Base-by-base conservation (phyloP, 495 filamentous ascomycete species). In the Neurospora sp. region DNA sequence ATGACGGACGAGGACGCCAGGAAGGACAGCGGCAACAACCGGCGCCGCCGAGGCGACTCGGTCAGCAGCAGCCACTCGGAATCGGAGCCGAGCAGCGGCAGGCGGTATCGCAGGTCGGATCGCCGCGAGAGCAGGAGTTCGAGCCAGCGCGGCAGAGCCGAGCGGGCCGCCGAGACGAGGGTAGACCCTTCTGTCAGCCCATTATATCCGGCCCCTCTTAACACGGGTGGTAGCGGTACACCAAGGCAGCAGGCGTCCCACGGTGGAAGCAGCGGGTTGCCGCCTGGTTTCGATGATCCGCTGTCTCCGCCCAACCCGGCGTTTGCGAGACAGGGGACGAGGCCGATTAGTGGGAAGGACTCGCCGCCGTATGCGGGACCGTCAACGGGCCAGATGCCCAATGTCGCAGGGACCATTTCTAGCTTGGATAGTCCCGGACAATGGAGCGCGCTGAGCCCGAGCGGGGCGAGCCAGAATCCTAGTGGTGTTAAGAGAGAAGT, bases 1-100 rank as follows among this genome's bases (percentile, higher is more conserved):
- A 82, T 97, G 14, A 93, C 91, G 9, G 93, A 95, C 75, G 89
- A 93, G 79, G 94, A 97, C 86, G 91, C 91, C 4, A 80, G n/a
- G 78, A 60, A 60, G 2, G 80, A 18, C 75, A 76, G 23, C 69
- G 72, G 71, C 70, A 76, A 27, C 20, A 73, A 76, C 9, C 75
- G 81, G n/a, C 78, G 81, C 70, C 69, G 80, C 39, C 79, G 83
- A 70, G 82, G 79, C 70, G 83, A 86, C 74, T 87, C 85, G 31
- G 75, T 85, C n/a, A 85, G 83, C 27, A 85, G 83, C 72, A 87
- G 83, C 73, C 74, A 84, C 12, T 86, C 84, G 8, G 86, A 82
- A 35, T 78, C 76, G 20, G 86, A 85, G 35, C 80, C 83, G 11
- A 80, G 84, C 1, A 82, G 80, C 20, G 75, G 78, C 27, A 78